Percentiles rank a stretch among this genome's conserved stretches.
These are phyloP conservation scores for Yamadazyma mexicana DNA, from an alignment of 1,139 yeast genomes.

Conservation along the genomic window DNA sequence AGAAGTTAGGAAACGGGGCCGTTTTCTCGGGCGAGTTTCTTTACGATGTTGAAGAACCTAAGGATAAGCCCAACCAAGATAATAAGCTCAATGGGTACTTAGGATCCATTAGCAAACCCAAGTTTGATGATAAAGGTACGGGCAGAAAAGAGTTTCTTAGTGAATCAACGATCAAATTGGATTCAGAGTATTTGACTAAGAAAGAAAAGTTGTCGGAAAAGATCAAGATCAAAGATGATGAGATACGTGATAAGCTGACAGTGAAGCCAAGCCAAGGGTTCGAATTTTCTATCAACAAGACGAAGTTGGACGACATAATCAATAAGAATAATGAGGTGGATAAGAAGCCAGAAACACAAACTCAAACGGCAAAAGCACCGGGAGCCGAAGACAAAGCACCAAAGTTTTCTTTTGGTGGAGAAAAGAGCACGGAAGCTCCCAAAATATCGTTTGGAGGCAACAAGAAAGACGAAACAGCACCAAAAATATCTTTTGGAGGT, in stretches of 20 bases:
- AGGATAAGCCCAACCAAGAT: slow-evolving; percentile 8
- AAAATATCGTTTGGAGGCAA: slow-evolving; percentile 11
- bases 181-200: slow-evolving; percentile 27
- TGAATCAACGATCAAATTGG: slow-evolving; percentile 19
- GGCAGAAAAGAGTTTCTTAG: slow-evolving; percentile 13
- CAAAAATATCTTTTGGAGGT: slow-evolving; percentile 11
- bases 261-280: slow-evolving; percentile 41
- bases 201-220: slow-evolving; percentile 26
- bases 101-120: slow-evolving; percentile 31
- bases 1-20: slow-evolving; percentile 22
- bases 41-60: slow-evolving; percentile 29
- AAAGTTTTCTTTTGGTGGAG: slow-evolving; percentile 21
- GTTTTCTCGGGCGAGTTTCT: slow-evolving; percentile 36
- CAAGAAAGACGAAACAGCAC: slow-evolving; percentile 7
- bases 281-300: slow-evolving; percentile 32
- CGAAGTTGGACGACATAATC: slow-evolving; percentile 25
- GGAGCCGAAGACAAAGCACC: neutral
- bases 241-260: slow-evolving; percentile 10
- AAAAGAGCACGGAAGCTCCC: slow-evolving; percentile 20
- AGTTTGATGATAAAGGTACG: slow-evolving; percentile 15
- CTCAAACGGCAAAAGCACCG: neutral
- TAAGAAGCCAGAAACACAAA: neutral
- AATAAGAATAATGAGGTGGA: slow-evolving; percentile 8
- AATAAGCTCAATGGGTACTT: slow-evolving; percentile 30
- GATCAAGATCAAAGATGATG: slow-evolving; percentile 30